These are phyloP conservation scores for Fusarium udum DNA, from an alignment of 2,329 filamentous ascomycete species.

Conservation along the genomic window DNA sequence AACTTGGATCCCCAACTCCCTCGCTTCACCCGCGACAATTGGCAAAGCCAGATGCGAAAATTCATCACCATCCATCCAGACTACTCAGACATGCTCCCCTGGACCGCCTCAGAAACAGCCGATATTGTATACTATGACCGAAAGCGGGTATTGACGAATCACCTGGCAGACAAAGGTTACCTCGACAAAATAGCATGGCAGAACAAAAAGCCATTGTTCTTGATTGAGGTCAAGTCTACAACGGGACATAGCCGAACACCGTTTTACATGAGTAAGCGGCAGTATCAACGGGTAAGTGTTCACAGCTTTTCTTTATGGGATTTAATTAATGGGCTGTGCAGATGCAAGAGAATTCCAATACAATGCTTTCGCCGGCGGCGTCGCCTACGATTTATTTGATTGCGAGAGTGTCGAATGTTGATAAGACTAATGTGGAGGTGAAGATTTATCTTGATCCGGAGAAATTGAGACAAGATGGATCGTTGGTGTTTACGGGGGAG, in stretches of 20 bases:
- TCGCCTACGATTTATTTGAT: conserved; percentile 50
- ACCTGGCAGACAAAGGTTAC: conserved; percentile 49
- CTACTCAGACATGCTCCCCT: conserved; percentile 53
- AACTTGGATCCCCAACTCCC: conserved; percentile 42
- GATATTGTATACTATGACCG: conserved; percentile 58
- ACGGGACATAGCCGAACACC: conserved; percentile 48
- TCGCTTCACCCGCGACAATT: conserved; percentile 53
- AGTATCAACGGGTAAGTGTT: conserved; percentile 53
- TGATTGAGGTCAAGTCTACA: conserved; percentile 63
- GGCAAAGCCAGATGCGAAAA: conserved; percentile 59
- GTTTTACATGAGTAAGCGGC: conserved; percentile 58
- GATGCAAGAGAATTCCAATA: conserved; percentile 35
- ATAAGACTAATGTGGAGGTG: conserved; percentile 42
- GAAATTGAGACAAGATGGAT: conserved; percentile 29
- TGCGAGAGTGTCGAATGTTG: conserved; percentile 53
- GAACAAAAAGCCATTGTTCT: conserved; percentile 50
- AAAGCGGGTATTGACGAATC: conserved; percentile 45
- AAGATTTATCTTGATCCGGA: conserved; percentile 53
- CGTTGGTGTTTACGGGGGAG: conserved; percentile 37
- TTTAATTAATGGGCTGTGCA: conserved; percentile 11
- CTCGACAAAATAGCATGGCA: conserved; percentile 43
- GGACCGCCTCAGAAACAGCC: conserved; percentile 55
- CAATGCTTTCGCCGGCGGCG: background rate
- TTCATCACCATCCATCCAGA: conserved; percentile 51
- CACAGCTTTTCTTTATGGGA: background rate